phyloP scores from a whole-genome alignment of 805 yeast genomes.

The Myxozyma vanderwaltii region DNA sequence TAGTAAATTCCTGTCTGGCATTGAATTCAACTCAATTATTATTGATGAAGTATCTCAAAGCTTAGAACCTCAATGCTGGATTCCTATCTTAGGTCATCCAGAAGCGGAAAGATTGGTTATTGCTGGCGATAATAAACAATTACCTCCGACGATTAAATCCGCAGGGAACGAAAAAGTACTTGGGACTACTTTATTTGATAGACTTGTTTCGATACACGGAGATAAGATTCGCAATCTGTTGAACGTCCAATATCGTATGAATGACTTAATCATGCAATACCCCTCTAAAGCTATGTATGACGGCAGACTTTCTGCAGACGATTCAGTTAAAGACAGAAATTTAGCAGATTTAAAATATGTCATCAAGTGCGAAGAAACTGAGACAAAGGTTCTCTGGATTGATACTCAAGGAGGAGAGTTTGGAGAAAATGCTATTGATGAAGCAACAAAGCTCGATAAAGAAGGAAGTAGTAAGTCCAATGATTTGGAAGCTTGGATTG shows the following conservation, averaged over 20 bases:
- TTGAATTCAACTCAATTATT: conserved; percentile 69
- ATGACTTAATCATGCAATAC: conserved; percentile 71
- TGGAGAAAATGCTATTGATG: conserved; percentile 57
- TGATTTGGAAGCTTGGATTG: conserved; percentile 72
- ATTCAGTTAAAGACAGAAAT: conserved; percentile 52
- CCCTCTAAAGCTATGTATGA: conserved; percentile 69
- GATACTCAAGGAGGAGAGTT: conserved; percentile 92
- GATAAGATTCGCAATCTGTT: conserved; percentile 58
- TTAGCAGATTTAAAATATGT: conserved; percentile 59
- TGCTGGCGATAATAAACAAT: conserved; percentile 92
- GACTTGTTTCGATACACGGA: conserved; percentile 58
- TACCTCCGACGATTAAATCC: conserved; percentile 83
- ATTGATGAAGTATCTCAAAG: conserved; percentile 96
- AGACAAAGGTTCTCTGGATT: conserved; percentile 69
- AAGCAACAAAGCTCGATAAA: conserved; percentile 31
- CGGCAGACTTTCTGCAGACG: conserved; percentile 63
- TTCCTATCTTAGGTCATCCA: conserved; percentile 72
- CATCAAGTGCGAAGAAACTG: conserved; percentile 57
- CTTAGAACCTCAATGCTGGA: conserved; percentile 95
- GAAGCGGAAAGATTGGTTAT: conserved; percentile 62
- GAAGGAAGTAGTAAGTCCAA: conserved; percentile 61
- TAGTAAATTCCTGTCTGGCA: conserved; percentile 43
- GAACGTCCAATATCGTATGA: conserved; percentile 87
- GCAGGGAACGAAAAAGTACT: conserved; percentile 50
- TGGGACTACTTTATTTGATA: conserved; percentile 76